Base-by-base conservation (phyloP, 148 eudicot species). In the Agrostemma githago region DNA sequence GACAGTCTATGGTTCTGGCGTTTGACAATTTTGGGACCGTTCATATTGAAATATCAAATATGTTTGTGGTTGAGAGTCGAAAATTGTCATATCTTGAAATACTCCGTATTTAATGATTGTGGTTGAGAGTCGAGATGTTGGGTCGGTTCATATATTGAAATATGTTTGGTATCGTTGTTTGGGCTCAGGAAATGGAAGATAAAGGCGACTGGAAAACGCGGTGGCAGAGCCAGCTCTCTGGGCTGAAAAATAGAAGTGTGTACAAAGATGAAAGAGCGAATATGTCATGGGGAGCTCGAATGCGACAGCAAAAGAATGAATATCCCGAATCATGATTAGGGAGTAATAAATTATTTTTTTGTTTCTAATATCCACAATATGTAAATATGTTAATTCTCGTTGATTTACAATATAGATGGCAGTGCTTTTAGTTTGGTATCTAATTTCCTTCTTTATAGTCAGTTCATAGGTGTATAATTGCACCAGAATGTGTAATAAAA, bases 201-300 rank as follows among this genome's bases (percentile, higher is more conserved):
- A 85, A 78, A 76, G 72, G 85, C 16, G 91, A 85, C 40, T 93
- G 98, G 97, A 91, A 80, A 81, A 82, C 41, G 66, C 92, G 88
- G 10, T 93, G 98, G 97, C 89, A 89, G 68, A 74, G 80, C 76
- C 97, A 89, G 74, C 62, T 93, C 62, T 88, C 91, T 4, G 91
- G 72, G 72, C 85, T 94, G 60, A 88, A 90, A 82, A 87, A 74
- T 75, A 87, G 96, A 85, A 89, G 93, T 76, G 75, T 78, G 79
- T 34, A 83, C 77, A 90, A 86, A 79, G 90, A 88, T 19, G 53
- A 85, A 11, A 70, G 43, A 5, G 82, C 65, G 60, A 85, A 70
- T 73, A 79, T 82, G 88, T 88, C 96, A 1, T 94, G 98, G 98
- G 96, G 87, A 41, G 98, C 90, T 77, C 83, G 86, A 42, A 84